These are phyloP conservation scores for Cercospora sesami DNA, from an alignment of 2,329 filamentous ascomycete species.

Conservation along the genomic window DNA sequence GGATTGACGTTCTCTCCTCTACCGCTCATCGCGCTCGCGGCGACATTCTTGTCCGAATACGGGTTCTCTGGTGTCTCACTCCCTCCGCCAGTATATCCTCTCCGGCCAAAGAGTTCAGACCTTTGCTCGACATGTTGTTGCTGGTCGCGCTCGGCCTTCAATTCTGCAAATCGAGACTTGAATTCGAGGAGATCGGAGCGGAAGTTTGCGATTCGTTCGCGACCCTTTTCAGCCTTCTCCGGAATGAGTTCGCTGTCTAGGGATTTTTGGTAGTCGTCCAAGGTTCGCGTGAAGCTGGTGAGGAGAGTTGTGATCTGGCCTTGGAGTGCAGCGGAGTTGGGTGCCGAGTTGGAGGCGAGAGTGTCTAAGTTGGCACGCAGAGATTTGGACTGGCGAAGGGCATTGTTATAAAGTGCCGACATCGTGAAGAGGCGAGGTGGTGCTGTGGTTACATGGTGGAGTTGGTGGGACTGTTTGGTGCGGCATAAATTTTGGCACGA, in stretches of 20 bases:
- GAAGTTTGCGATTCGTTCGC: slow-evolving; percentile 82
- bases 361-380: slow-evolving; percentile 74
- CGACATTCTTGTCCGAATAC: slow-evolving; percentile 64
- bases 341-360: slow-evolving; percentile 62
- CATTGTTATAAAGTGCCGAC: slow-evolving; percentile 74
- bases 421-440: background rate
- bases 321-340: slow-evolving; percentile 53
- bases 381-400: slow-evolving; percentile 78
- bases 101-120: slow-evolving; percentile 78
- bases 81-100: slow-evolving; percentile 62
- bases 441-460: slow-evolving; percentile 6
- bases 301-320: slow-evolving; percentile 77
- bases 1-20: slow-evolving; percentile 38
- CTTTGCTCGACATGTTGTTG: slow-evolving; percentile 51
- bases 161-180: slow-evolving; percentile 70
- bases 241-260: slow-evolving; percentile 86
- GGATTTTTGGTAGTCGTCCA: slow-evolving; percentile 87
- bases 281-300: slow-evolving; percentile 78
- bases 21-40: slow-evolving; percentile 27
- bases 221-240: slow-evolving; percentile 87
- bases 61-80: slow-evolving; percentile 84
- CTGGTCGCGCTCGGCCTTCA: slow-evolving; percentile 78
- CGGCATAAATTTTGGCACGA: slow-evolving; percentile 2
- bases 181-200: slow-evolving; percentile 78
- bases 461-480: background rate